Conservation (phyloP, 2,329 filamentous ascomycete genomes). For the Fusarium sp. region DNA sequence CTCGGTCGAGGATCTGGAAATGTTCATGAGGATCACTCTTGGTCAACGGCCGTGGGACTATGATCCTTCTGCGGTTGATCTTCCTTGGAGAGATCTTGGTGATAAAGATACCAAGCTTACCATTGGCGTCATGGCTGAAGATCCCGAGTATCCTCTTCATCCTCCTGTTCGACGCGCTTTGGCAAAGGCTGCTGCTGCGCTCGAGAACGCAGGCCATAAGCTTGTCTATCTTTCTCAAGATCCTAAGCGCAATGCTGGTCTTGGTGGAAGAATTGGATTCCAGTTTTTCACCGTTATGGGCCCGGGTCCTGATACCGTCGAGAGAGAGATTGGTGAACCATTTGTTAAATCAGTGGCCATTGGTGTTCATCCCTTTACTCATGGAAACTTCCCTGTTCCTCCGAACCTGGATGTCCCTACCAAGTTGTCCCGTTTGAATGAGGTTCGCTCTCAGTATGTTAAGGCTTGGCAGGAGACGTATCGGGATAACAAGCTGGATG, state of each 20-base stretch:
- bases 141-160: constrained; percentile 62
- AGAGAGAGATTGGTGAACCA: constrained; percentile 34
- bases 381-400: constrained; percentile 26
- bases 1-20: constrained; percentile 48
- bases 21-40: constrained; percentile 55
- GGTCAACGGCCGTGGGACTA: constrained; percentile 57
- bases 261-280: constrained; percentile 36
- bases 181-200: constrained; percentile 52
- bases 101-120: constrained; percentile 40
- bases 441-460: constrained; percentile 8
- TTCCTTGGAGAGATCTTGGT: constrained; percentile 59
- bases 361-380: constrained; percentile 33
- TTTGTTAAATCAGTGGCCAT: constrained; percentile 35
- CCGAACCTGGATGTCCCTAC: constrained; percentile 2
- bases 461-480: constrained; percentile 34
- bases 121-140: constrained; percentile 63
- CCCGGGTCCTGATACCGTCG: constrained; percentile 22
- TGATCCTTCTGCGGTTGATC: constrained; percentile 56
- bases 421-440: constrained; percentile 14
- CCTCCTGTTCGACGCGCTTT: constrained; percentile 63
- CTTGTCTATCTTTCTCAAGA: constrained; percentile 53
- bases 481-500: constrained; percentile 32
- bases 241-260: constrained; percentile 15
- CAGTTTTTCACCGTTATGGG: constrained; percentile 37
- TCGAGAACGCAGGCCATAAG: constrained; percentile 60